Evolutionary conservation across 176 grass and related monocot genomes (phyloP), one percentile per base, ranked within the genome.

Genomic region (Pontederia crassipes): DNA sequence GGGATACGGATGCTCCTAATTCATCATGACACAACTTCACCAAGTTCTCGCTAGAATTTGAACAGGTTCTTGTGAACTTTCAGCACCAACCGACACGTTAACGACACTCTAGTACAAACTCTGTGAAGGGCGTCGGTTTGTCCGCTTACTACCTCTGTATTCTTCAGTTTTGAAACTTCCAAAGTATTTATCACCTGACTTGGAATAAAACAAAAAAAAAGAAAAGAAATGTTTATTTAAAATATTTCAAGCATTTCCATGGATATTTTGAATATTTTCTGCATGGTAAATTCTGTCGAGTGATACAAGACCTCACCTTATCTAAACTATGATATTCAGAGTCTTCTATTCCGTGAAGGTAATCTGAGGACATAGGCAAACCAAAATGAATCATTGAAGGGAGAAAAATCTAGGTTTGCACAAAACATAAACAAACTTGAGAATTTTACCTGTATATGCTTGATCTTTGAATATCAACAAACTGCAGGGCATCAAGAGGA

Each of bases 311-410:
- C 70, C 75, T 73, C 60, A 90, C 92, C 92, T 85, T 88, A 57
- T 88, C 73, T 12, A 91, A 58, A 62, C 70, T 88, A 63, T 82
- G 87, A 18, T 83, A 59, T 28, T 80, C 78, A 49, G 46, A 80
- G 48, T 91, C 92, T 85, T 80, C 72, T 80, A 97, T 97, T 5
- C 92, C 87, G 57, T 97, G 92, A 52, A 97, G 61, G 67, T 85
- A 88, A n/a, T 88, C 92, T 97, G 83, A 61, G 52, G 14, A 52
- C 17, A 62, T 40, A 13, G 51, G 54, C 55, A 69, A 62, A 53
- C 49, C 74, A 9, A 75, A 58, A 68, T 58, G 53, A 16, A 45
- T 32, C 10, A 15, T 47, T 15, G 45, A 20, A 45, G 61, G 12
- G 49, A 72, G 49, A 12, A 68, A 49, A 45, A 1, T 9, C 20